Base-by-base conservation (phyloP, 2,329 filamentous ascomycete genomes). In the Monosporascus sp. region DNA sequence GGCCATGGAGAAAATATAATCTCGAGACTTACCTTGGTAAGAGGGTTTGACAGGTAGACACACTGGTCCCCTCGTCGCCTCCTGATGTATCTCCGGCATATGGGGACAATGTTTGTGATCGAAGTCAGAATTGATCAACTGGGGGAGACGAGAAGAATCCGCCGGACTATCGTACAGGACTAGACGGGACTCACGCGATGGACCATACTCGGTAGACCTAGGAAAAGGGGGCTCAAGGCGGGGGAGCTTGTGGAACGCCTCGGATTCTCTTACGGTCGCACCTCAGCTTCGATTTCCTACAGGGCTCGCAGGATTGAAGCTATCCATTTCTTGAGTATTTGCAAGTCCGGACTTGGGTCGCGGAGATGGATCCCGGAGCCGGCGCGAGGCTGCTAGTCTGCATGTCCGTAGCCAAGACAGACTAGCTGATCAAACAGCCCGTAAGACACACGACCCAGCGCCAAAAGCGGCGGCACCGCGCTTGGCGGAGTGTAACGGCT, bases 261-360 rank as follows among this genome's bases (percentile, higher is more conserved):
- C 26, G 7, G 1, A 7, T 26, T 5, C 41, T 45, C 41, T 45
- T 24, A 45, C 41, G 69, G 54, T 71, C 68, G 55, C 68, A 71
- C 49, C 61, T 63, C 36, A 71, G 59, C 55, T 71, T 71, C 50
- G 64, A 68, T 57, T 67, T 66, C 51, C 69, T 66, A 60, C 62
- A 65, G 48, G 63, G 64, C 55, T 66, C 62, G 58, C 57, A 59
- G 6, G 57, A 61, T 53, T 56, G 56, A 37, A 37, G 37, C 45
- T 31, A 19, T 54, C 46, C 47, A 45, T 45, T 44, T 14, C 41
- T 19, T 24, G 22, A 22, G 22, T 45, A 45, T 45, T 24, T 45
- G 9, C 22, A 22, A 24, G 41, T 45, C 19, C 22, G 41, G 7
- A 26, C 22, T 45, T 27, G 41, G 5, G 41, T 24, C 17, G 41